These are phyloP conservation scores for Polyplosphaeria fusca DNA, from an alignment of 495 filamentous ascomycete genomes.

Conservation along the genomic window DNA sequence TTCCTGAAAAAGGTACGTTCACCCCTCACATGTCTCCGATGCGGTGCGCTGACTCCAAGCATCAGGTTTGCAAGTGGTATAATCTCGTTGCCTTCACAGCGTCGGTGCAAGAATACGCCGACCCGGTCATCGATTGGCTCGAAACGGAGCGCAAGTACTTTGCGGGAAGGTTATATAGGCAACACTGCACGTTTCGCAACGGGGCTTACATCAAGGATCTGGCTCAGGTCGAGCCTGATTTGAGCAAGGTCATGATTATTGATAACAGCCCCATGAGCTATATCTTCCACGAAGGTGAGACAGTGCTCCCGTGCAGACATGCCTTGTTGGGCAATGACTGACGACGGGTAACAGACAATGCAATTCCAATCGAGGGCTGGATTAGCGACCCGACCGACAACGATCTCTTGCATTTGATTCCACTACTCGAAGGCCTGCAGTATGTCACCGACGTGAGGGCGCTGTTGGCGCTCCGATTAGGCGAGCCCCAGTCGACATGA, in stretches of 20 bases:
- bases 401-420: slow-evolving; percentile 85
- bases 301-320: slow-evolving; percentile 16
- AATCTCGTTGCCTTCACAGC: slow-evolving; percentile 97
- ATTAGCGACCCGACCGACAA: slow-evolving; percentile 88
- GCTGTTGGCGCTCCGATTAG: slow-evolving; percentile 79
- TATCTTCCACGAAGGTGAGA: slow-evolving; percentile 92
- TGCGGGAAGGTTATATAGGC: slow-evolving; percentile 83
- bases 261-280: slow-evolving; percentile 98
- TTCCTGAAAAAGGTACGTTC: slow-evolving; percentile 76
- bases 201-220: slow-evolving; percentile 98
- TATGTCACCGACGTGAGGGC: slow-evolving; percentile 94
- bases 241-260: slow-evolving; percentile 96
- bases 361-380: slow-evolving; percentile 90
- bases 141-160: slow-evolving; percentile 97
- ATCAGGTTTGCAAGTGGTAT: slow-evolving; percentile 87
- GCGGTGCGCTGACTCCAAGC: not conserved
- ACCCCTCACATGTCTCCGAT: not conserved
- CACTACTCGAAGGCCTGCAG: slow-evolving; percentile 91
- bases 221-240: slow-evolving; percentile 88
- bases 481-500: slow-evolving; percentile 55
- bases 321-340: slow-evolving; percentile 24
- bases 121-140: slow-evolving; percentile 98
- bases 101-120: slow-evolving; percentile 96
- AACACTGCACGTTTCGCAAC: slow-evolving; percentile 92
- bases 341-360: slow-evolving; percentile 64